These are phyloP conservation scores for Syzygium malaccense DNA, from an alignment of 441 rosid species.

Conservation along the genomic window DNA sequence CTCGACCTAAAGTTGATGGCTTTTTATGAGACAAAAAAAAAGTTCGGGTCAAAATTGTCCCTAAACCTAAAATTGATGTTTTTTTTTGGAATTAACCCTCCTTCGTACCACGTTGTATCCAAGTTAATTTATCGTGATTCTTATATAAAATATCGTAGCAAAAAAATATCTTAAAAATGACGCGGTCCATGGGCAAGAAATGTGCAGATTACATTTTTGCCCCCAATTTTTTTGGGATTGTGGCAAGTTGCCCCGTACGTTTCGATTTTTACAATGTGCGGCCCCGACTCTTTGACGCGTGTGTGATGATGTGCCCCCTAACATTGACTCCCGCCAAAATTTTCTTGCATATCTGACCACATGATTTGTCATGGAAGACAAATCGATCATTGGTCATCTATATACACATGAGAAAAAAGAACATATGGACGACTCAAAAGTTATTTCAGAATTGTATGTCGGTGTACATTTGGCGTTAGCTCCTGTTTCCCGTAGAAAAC, in stretches of 20 bases:
- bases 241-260: not conserved
- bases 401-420: not conserved
- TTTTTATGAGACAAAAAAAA: too few species aligned
- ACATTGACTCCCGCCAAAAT: not conserved
- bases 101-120: too few species aligned
- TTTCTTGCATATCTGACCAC: not conserved
- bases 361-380: not conserved
- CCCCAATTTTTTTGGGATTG: not conserved
- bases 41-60: too few species aligned
- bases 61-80: too few species aligned
- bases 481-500: not conserved
- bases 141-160: not conserved
- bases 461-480: not conserved
- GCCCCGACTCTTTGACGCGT: not conserved
- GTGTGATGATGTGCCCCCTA: not conserved
- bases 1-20: too few species aligned
- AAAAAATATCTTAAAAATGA: not conserved
- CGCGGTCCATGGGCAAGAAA: not conserved
- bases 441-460: not conserved
- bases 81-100: too few species aligned
- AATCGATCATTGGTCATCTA: not conserved
- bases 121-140: not conserved
- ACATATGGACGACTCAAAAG: not conserved
- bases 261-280: not conserved
- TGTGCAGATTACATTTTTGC: not conserved